Evolutionary conservation across 768 basidiomycete species (phyloP).

Genomic region (Tricholoma flavovirens): DNA sequence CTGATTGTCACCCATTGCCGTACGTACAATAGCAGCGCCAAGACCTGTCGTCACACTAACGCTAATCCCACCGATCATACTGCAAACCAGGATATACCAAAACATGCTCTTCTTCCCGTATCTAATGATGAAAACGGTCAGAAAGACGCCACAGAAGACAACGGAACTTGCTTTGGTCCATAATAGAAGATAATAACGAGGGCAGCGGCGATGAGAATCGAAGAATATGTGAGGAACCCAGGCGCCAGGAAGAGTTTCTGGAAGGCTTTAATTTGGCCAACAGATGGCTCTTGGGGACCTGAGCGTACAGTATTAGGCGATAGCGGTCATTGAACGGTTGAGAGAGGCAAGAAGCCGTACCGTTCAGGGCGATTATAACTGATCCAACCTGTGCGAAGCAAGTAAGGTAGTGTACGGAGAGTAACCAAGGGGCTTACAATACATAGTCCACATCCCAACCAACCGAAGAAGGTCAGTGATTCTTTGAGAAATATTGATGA

Average conservation of each 20-base stretch:
- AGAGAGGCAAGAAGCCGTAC: conserved; percentile 23
- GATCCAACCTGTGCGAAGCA: conserved; percentile 60
- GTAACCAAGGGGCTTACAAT: conserved; percentile 50
- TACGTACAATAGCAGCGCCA: conserved; percentile 84
- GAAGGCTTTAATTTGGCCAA: conserved; percentile 68
- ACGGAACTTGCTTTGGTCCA: conserved; percentile 57
- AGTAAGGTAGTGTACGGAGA: conserved; percentile 1
- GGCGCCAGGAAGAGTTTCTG: conserved; percentile 75
- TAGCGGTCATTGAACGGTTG: not conserved
- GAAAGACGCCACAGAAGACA: conserved; percentile 2
- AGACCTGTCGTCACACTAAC: conserved; percentile 94
- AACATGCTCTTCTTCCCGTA: conserved; percentile 92
- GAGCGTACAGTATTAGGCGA: conserved; percentile 17
- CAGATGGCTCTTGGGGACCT: conserved; percentile 67
- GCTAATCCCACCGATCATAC: conserved; percentile 93
- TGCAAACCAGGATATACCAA: conserved; percentile 92
- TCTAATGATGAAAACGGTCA: conserved; percentile 25
- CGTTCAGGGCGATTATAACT: conserved; percentile 87
- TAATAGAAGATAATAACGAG: conserved; percentile 77
- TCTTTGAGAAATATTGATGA: conserved; percentile 94
- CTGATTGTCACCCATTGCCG: conserved; percentile 72
- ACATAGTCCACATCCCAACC: conserved; percentile 90
- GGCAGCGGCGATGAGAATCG: conserved; percentile 58
- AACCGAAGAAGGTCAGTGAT: conserved; percentile 91
- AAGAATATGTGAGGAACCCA: conserved; percentile 70